Evolutionary conservation across 1,284 basidiomycete genomes (phyloP).

Genomic region (Boletus semigastroideus): DNA sequence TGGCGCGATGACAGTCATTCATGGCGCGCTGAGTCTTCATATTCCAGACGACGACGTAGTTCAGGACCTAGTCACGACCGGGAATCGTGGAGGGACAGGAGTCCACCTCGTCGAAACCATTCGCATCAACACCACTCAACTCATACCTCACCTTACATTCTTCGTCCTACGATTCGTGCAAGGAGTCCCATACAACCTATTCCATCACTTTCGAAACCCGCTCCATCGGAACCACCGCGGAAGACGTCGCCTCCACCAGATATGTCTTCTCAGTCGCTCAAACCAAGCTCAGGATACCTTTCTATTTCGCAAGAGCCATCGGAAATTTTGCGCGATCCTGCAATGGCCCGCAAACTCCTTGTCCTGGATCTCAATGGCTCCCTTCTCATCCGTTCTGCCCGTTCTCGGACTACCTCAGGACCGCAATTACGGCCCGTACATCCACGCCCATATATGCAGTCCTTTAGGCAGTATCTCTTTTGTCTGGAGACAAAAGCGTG

Average conservation of each 20-base stretch:
- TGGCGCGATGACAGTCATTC: constrained; percentile 11
- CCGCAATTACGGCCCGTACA: constrained; percentile 34
- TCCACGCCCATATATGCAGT: constrained; percentile 67
- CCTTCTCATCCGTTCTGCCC: constrained; percentile 61
- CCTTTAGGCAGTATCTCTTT: constrained; percentile 67
- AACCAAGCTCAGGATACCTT: constrained; percentile 42
- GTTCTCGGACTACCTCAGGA: constrained; percentile 28
- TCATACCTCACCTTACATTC: constrained; percentile 7
- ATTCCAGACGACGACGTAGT: constrained; percentile 7
- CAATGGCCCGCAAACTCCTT: constrained; percentile 60
- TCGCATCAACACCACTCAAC: constrained; percentile 11
- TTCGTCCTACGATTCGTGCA: constrained; percentile 7
- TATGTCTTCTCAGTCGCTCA: constrained; percentile 3
- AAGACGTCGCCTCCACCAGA: constrained; percentile 5
- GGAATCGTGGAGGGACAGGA: constrained; percentile 7
- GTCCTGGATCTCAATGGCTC: constrained; percentile 85
- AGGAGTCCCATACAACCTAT: constrained; percentile 7
- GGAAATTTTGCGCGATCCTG: constrained; percentile 32
- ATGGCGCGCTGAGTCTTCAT: constrained; percentile 9
- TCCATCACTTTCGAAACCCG: background rate
- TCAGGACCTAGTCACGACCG: constrained; percentile 5
- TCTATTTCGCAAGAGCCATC: constrained; percentile 38
- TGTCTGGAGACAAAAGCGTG: constrained; percentile 52
- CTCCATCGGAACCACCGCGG: background rate
- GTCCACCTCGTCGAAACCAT: background rate